These are phyloP conservation scores for Acaromyces ingoldii DNA, from an alignment of 1,284 basidiomycete species.

Conservation along the genomic window DNA sequence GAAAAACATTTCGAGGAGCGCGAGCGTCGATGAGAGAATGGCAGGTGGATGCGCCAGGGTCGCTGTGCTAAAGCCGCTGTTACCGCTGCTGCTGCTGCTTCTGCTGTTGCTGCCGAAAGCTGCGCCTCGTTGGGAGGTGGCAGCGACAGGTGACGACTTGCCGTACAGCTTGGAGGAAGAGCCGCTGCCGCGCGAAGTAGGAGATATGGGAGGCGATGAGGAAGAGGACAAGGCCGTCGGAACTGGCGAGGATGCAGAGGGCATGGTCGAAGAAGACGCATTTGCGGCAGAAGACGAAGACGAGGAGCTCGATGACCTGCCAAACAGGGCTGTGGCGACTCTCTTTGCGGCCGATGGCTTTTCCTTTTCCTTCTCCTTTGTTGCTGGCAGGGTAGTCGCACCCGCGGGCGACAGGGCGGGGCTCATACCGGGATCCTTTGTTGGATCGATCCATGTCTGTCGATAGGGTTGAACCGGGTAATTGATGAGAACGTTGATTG, in stretches of 20 bases:
- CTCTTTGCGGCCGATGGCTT: background rate
- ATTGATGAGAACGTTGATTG: constrained; percentile 41
- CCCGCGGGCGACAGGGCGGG: too few species aligned
- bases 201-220: too few species aligned
- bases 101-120: background rate
- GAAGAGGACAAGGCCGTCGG: too few species aligned
- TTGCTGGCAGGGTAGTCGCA: too few species aligned
- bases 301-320: background rate
- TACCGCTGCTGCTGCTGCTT: background rate
- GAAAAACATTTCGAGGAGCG: background rate
- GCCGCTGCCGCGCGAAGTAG: background rate
- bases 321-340: background rate
- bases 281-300: background rate
- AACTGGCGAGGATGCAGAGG: too few species aligned
- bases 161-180: background rate
- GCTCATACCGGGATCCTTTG: background rate
- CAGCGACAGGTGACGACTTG: background rate
- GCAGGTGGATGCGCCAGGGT: too few species aligned
- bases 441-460: background rate
- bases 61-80: background rate
- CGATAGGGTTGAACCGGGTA: constrained; percentile 17
- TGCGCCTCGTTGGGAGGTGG: background rate
- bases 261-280: background rate
- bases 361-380: too few species aligned
- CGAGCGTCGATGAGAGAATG: background rate